Evolutionary conservation across 2,329 filamentous ascomycete genomes (phyloP), one percentile per base, ranked within the genome.

Genomic region (Cladophialophora exuberans): DNA sequence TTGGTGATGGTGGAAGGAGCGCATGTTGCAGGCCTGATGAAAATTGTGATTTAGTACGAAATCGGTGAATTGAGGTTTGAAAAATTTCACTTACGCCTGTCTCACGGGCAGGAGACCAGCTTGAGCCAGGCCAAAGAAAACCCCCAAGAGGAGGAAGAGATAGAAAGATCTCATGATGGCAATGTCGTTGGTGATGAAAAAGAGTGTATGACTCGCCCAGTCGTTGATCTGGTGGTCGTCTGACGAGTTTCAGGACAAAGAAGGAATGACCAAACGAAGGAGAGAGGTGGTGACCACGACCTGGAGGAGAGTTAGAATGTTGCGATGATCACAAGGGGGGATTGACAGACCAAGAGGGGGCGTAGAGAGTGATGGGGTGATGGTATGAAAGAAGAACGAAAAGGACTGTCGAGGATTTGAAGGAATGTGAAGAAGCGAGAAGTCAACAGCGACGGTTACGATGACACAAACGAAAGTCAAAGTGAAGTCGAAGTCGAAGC

Each of bases 41-140:
- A 20, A 18, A 22, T 15, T 26, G n/a, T 33, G 38, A 35, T 31
- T 59, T 20, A 56, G 48, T 26, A 25, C 33, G 10, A 15, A 33
- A 15, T 33, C n/a, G 17, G 18, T 11, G 43, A 15, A 20, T 17
- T 11, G 20, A 18, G 15, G 25, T 15, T 22, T n/a, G 9, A 17
- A 30, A 9, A n/a, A 23, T 3, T 17, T 13, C 36, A 45, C 57
- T 55, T 45, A 60, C 57, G 42, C 53, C 31, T 61, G 53, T 56
- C 60, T 43, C 42, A 56, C 39, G 22, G 50, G 57, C 36, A 60
- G 42, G 39, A 60, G 22, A 17, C 50, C 60, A 42, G 43, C 57
- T 50, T 51, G 26, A 33, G 45, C 47, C 22, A 42, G 10, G 10
- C 30, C 47, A 22, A 31, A 55, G 11, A 58, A 20, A 18, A 39